Percentiles rank a stretch among this genome's conserved stretches.
These are phyloP conservation scores for Cyclocybe aegerita DNA, from an alignment of 768 basidiomycete species.

Conservation along the genomic window DNA sequence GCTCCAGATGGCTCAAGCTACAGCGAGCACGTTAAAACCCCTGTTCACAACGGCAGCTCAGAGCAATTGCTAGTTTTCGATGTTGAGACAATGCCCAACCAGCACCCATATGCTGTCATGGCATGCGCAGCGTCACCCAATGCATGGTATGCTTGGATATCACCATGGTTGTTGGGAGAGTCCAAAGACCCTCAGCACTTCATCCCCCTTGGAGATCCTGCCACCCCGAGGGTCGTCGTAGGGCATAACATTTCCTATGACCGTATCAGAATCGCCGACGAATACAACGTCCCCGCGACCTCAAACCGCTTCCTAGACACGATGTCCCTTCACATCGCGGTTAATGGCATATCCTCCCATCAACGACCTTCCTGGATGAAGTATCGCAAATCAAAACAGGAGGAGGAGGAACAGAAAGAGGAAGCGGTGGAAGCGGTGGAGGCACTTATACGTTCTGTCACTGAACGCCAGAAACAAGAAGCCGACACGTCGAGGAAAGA, in stretches of 20 bases:
- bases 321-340: conserved; percentile 91
- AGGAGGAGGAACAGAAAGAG: conserved; percentile 50
- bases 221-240: conserved; percentile 63
- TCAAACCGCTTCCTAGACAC: conserved; percentile 88
- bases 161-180: conserved; percentile 83
- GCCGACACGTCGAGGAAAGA: conserved; percentile 43
- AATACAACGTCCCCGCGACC: conserved; percentile 71
- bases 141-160: conserved; percentile 96
- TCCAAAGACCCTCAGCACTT: conserved; percentile 59
- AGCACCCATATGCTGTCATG: conserved; percentile 82
- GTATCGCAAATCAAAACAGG: conserved; percentile 70
- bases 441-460: conserved; percentile 38
- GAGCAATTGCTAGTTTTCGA: conserved; percentile 87
- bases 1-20: conserved; percentile 75
- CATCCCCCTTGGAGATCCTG: conserved; percentile 66
- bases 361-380: conserved; percentile 94
- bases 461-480: conserved; percentile 49
- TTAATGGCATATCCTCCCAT: conserved; percentile 91
- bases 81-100: conserved; percentile 88
- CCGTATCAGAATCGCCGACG: conserved; percentile 76
- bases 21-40: conserved; percentile 68
- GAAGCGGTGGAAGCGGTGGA: conserved; percentile 65
- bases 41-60: conserved; percentile 57
- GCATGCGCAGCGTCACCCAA: conserved; percentile 82
- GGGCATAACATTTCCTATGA: conserved; percentile 98